phyloP scores from a whole-genome alignment of 257 asterid genomes.

The Solanum paucissectum region DNA sequence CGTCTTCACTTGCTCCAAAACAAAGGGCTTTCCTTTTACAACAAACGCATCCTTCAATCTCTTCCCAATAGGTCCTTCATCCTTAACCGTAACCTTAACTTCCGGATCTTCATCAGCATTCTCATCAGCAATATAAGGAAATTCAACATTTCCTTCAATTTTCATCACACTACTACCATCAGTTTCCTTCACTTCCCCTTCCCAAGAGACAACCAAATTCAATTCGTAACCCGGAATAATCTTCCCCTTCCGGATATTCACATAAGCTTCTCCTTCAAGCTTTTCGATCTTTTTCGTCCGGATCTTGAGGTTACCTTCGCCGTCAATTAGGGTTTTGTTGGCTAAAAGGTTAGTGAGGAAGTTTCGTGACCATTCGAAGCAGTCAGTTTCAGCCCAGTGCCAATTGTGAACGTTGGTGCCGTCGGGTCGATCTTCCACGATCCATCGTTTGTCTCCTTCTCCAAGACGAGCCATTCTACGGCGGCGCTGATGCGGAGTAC shows the following conservation, averaged over 20 bases:
- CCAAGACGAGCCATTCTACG: conserved; percentile 69
- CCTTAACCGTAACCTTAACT: conserved; percentile 42
- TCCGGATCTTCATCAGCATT: conserved; percentile 95
- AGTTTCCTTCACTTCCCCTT: conserved; percentile 62
- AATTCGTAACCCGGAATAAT: conserved; percentile 85
- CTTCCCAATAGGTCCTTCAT: conserved; percentile 68
- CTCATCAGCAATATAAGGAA: conserved; percentile 87
- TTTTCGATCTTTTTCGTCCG: conserved; percentile 42
- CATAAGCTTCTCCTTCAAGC: conserved; percentile 84
- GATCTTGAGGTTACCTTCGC: conserved; percentile 52
- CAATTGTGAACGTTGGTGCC: conserved; percentile 96
- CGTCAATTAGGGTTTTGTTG: conserved; percentile 42
- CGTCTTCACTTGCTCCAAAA: conserved; percentile 57
- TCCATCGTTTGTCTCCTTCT: conserved; percentile 95
- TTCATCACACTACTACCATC: conserved; percentile 32
- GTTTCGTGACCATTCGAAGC: conserved; percentile 75
- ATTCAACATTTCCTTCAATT: conserved; percentile 66
- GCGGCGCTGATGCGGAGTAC: neutral
- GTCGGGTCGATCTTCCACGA: conserved; percentile 89
- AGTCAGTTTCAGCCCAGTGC: conserved; percentile 96
- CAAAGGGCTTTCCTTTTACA: conserved; percentile 62
- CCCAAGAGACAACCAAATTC: conserved; percentile 50
- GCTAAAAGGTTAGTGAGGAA: conserved; percentile 48
- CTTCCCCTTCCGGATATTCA: conserved; percentile 85
- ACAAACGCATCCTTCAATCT: conserved; percentile 70